Conservation (phyloP, 1,139 yeast genomes). For the Debaryomyces udenii region DNA sequence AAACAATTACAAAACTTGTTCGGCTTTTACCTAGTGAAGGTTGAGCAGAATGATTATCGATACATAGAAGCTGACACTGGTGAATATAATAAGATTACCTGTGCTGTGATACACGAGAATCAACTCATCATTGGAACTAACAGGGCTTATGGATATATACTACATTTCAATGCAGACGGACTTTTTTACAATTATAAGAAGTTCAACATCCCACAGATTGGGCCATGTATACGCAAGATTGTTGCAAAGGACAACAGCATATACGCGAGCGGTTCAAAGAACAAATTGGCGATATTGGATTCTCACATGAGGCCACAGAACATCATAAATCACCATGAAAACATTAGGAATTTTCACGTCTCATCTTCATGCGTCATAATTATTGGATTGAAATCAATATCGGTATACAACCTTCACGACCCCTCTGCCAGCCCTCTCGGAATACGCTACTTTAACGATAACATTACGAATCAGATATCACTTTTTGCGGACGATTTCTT, state of each 20-base stretch:
- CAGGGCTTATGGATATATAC: conserved; percentile 8
- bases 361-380: conserved; percentile 3
- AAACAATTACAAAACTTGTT: conserved; percentile 4
- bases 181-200: background rate
- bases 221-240: background rate
- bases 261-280: conserved; percentile 2
- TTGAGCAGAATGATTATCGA: conserved; percentile 2
- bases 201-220: conserved; percentile 1
- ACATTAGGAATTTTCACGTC: conserved; percentile 8
- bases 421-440: background rate
- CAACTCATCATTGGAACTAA: conserved; percentile 11
- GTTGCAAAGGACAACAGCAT: background rate
- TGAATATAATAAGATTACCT: conserved; percentile 5
- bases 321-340: conserved; percentile 2
- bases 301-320: background rate
- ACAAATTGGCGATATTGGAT: background rate
- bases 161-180: conserved; percentile 1
- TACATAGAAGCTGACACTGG: background rate
- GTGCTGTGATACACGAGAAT: conserved; percentile 4
- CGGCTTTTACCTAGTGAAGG: conserved; percentile 4
- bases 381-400: conserved; percentile 11
- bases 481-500: conserved; percentile 6
- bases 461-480: conserved; percentile 13
- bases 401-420: conserved; percentile 2
- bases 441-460: conserved; percentile 12